Conservation (phyloP, 2,329 filamentous ascomycete species). For the Orbilia javanica region DNA sequence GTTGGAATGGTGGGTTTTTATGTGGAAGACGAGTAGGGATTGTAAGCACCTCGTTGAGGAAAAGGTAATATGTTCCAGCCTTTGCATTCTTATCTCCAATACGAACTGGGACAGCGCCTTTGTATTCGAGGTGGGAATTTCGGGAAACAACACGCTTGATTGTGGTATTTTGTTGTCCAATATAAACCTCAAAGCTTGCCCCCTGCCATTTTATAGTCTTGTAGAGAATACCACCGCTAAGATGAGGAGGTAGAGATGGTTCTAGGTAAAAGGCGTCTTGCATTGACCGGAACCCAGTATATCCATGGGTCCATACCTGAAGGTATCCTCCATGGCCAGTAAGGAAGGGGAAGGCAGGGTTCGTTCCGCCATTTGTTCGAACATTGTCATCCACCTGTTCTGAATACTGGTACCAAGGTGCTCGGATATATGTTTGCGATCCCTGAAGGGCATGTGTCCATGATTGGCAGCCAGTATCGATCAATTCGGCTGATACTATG, state of each 20-base stretch:
- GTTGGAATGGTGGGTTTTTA: slow-evolving; percentile 68
- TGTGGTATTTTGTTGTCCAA: slow-evolving; percentile 69
- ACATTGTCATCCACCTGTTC: slow-evolving; percentile 76
- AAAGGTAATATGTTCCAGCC: slow-evolving; percentile 66
- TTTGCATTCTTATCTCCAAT: slow-evolving; percentile 65
- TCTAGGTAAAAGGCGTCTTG: slow-evolving; percentile 74
- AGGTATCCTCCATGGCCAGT: slow-evolving; percentile 78
- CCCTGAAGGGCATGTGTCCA: slow-evolving; percentile 77
- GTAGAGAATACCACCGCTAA: slow-evolving; percentile 64
- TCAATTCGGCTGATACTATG: slow-evolving; percentile 75
- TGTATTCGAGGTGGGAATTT: slow-evolving; percentile 42
- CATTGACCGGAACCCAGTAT: slow-evolving; percentile 74
- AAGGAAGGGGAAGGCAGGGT: slow-evolving; percentile 78
- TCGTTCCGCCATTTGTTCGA: slow-evolving; percentile 73
- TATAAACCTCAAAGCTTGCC: slow-evolving; percentile 60
- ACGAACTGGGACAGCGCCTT: slow-evolving; percentile 68
- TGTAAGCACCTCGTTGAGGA: slow-evolving; percentile 69
- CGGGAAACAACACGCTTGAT: slow-evolving; percentile 68
- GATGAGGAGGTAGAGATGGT: slow-evolving; percentile 75
- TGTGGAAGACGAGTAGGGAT: slow-evolving; percentile 73
- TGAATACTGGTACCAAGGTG: slow-evolving; percentile 78
- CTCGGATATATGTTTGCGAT: slow-evolving; percentile 74
- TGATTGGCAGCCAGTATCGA: slow-evolving; percentile 75
- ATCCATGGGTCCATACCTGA: slow-evolving; percentile 76
- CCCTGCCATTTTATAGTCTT: slow-evolving; percentile 62